Conservation (phyloP, 371 early-diverging fungal species). For the Apophysomyces elegans region DNA sequence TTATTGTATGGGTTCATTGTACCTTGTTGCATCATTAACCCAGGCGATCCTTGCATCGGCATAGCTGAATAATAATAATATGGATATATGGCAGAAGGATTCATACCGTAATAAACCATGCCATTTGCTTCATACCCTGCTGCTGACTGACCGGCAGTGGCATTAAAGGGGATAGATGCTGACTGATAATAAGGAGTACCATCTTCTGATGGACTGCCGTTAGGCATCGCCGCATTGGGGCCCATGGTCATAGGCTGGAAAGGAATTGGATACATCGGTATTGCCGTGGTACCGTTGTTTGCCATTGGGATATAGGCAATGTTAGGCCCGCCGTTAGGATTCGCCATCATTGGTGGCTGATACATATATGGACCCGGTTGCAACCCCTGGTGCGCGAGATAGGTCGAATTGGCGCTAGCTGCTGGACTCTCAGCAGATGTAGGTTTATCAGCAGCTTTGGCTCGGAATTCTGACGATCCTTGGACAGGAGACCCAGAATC, state of each 20-base stretch:
- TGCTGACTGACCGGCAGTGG: slow-evolving; percentile 12
- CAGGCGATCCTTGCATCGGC: slow-evolving; percentile 16
- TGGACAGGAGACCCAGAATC: not conserved
- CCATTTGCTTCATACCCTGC: slow-evolving; percentile 43
- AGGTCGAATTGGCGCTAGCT: not conserved
- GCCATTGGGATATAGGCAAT: slow-evolving; percentile 27
- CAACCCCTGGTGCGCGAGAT: not conserved
- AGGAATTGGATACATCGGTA: slow-evolving; percentile 28
- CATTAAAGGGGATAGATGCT: slow-evolving; percentile 15
- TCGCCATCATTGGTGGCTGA: slow-evolving; percentile 16
- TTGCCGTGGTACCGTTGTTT: slow-evolving; percentile 22
- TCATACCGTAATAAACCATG: slow-evolving; percentile 44
- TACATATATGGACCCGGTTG: slow-evolving; percentile 18
- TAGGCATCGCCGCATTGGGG: slow-evolving; percentile 8
- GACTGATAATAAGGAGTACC: slow-evolving; percentile 11
- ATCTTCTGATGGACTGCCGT: not conserved
- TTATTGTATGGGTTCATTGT: not conserved
- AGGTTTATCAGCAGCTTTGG: not conserved
- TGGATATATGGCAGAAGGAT: slow-evolving; percentile 35
- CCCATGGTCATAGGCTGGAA: slow-evolving; percentile 22
- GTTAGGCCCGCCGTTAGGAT: slow-evolving; percentile 16
- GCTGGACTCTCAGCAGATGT: not conserved
- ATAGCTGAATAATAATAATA: slow-evolving; percentile 28
- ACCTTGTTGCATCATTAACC: not conserved
- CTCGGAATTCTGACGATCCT: not conserved